These are phyloP conservation scores for Claviceps pazoutovae DNA, from an alignment of 2,329 filamentous ascomycete genomes.

Conservation along the genomic window DNA sequence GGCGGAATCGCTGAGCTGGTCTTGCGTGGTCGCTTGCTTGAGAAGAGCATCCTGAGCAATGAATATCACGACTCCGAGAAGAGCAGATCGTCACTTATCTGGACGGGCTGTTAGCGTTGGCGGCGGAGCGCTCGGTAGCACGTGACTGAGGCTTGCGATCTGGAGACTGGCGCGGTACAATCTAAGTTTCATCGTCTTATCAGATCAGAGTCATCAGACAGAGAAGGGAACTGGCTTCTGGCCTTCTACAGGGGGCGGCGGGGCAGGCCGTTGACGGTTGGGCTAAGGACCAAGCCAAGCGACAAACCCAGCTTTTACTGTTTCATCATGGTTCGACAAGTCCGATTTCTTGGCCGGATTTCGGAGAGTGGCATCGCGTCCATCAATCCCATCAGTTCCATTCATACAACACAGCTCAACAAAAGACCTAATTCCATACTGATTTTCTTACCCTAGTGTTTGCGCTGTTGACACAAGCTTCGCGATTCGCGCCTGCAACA, in stretches of 20 bases:
- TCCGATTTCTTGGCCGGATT: neutral
- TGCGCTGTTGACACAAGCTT: neutral
- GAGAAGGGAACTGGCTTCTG: neutral
- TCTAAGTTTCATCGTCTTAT: neutral
- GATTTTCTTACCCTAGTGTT: neutral
- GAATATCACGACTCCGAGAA: neutral
- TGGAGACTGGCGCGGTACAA: too few relatives aligned
- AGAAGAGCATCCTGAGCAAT: neutral
- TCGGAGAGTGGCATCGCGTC: neutral
- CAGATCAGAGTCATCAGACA: neutral
- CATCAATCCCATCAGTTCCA: neutral
- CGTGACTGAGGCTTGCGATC: neutral
- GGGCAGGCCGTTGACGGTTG: neutral
- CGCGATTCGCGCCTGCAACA: neutral
- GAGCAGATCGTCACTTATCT: neutral
- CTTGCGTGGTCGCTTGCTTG: neutral
- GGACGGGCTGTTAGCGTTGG: neutral
- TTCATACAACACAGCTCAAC: neutral
- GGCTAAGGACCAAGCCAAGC: neutral
- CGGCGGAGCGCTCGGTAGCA: neutral
- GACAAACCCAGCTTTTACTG: too few relatives aligned
- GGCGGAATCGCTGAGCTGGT: neutral
- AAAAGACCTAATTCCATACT: neutral
- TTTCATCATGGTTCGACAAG: neutral
- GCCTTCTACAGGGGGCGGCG: too few relatives aligned